Evolutionary conservation across 1,284 basidiomycete genomes (phyloP), one percentile per base, ranked within the genome.

Genomic region (Austroboletus niveus): DNA sequence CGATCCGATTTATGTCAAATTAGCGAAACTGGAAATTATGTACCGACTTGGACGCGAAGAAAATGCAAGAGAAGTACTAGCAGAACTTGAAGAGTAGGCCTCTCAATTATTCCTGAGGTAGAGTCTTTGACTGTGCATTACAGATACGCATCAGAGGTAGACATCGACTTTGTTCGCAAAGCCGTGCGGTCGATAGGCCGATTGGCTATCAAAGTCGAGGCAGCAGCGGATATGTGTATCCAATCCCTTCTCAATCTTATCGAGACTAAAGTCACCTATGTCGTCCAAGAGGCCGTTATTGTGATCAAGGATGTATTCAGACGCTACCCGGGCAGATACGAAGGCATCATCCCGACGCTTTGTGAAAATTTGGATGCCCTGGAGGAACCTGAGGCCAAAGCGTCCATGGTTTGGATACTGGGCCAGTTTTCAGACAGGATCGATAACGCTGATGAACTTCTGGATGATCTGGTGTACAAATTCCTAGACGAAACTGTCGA

Each of bases 251-350:
- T 99, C 48, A 76, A 82, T 36, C 81, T 99, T 56, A 89, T 99
- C 60, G 89, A 96, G 64, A 96, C 92, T 29, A 92, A 97, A 65
- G 92, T 99, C 46, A 84, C 87, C 45, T 99, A 99, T 68, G 97
- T 99, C 47, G 93, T 98, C 6, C 97, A 99, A 70, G 97, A 99
- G 69, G 93, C 94, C 0, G 81, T 97, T 51, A 96, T 99, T 51
- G 96, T 99, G 53, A 96, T 92, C 75, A 98, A 94, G 72, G 97
- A 99, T 69, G 92, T 99, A 63, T 98, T 99, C 81, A 82, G 97
- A 56, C 84, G 94, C 59, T 99, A 99, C 72, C 97, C 97, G 20
- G 94, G 95, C 53, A 89, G 85, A 69, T 99, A 99, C 70, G 95
- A 98, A 72, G 90, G 89, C 42, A 88, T 99, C 63, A 98, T 99